These are phyloP conservation scores for Penicillium glabrum DNA, from an alignment of 2,329 filamentous ascomycete species.

Conservation along the genomic window DNA sequence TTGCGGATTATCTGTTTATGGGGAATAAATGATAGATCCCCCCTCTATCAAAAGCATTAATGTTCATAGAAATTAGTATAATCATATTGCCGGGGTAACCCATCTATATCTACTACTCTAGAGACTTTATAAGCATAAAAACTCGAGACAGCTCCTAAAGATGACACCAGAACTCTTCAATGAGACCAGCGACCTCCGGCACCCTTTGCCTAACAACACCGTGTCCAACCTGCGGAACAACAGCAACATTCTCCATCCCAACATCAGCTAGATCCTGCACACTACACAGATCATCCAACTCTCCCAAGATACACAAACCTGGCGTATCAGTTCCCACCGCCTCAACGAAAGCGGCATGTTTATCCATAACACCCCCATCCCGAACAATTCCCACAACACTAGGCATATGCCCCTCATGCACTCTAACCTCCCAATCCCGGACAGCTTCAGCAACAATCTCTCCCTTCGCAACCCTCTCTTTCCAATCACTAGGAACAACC, in stretches of 20 bases:
- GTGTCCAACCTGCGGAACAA: slow-evolving; percentile 43
- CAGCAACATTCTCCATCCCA: slow-evolving; percentile 37
- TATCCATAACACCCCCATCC: slow-evolving; percentile 47
- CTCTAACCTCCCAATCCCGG: slow-evolving; percentile 48
- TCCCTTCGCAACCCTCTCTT: slow-evolving; percentile 40
- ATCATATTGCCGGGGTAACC: background rate
- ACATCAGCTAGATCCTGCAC: slow-evolving; percentile 31
- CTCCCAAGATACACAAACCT: slow-evolving; percentile 37
- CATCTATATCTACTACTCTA: background rate
- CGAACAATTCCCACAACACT: slow-evolving; percentile 50
- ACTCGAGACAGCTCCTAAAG: background rate
- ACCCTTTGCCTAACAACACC: slow-evolving; percentile 40
- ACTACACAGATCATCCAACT: slow-evolving; percentile 36
- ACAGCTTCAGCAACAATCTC: slow-evolving; percentile 52
- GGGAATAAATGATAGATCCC: background rate
- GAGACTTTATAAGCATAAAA: background rate
- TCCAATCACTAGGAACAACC: slow-evolving; percentile 47
- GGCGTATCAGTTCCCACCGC: slow-evolving; percentile 27
- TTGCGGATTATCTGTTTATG: background rate
- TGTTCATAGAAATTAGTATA: background rate
- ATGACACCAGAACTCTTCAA: slow-evolving; percentile 14
- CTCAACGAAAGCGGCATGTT: slow-evolving; percentile 31
- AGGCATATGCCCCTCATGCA: slow-evolving; percentile 48
- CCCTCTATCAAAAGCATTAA: background rate
- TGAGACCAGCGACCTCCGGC: slow-evolving; percentile 35